Conservation (phyloP, 805 yeast genomes). For the Candida anglica region DNA sequence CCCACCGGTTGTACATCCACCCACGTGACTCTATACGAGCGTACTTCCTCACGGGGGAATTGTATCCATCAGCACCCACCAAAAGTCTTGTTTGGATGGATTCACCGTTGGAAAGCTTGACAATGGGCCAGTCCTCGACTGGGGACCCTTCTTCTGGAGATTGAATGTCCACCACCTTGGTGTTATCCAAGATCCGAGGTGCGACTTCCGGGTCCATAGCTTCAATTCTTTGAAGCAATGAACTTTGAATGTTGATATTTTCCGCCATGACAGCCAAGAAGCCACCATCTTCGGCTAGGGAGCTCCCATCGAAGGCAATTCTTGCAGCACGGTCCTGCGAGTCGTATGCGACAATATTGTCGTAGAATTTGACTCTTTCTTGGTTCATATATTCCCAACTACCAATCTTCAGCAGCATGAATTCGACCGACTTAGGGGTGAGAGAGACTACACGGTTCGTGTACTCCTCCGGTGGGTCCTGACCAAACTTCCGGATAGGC, state of each 20-base stretch:
- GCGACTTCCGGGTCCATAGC: constrained; percentile 19
- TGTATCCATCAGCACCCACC: constrained; percentile 94
- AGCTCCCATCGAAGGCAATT: constrained; percentile 65
- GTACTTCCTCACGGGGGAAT: constrained; percentile 84
- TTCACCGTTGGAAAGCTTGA: constrained; percentile 64
- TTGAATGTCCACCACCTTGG: constrained; percentile 59
- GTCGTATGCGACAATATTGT: constrained; percentile 82
- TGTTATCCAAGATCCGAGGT: constrained; percentile 52
- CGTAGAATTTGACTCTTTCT: constrained; percentile 76
- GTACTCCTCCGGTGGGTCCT: constrained; percentile 44
- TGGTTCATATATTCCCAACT: constrained; percentile 67
- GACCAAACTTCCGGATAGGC: constrained; percentile 44
- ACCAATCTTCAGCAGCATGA: constrained; percentile 59
- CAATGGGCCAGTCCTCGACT: constrained; percentile 64
- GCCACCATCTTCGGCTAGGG: constrained; percentile 27
- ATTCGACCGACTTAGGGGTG: constrained; percentile 75
- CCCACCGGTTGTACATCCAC: constrained; percentile 85
- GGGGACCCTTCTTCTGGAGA: constrained; percentile 12
- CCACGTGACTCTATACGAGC: constrained; percentile 85
- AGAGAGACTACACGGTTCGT: constrained; percentile 83
- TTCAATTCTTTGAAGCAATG: constrained; percentile 50
- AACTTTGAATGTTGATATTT: constrained; percentile 76
- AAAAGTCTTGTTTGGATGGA: constrained; percentile 64
- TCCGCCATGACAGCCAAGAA: constrained; percentile 81
- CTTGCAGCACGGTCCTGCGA: constrained; percentile 62